These are phyloP conservation scores for Dicorynia guianensis DNA, from an alignment of 306 rosid genomes.

Conservation along the genomic window DNA sequence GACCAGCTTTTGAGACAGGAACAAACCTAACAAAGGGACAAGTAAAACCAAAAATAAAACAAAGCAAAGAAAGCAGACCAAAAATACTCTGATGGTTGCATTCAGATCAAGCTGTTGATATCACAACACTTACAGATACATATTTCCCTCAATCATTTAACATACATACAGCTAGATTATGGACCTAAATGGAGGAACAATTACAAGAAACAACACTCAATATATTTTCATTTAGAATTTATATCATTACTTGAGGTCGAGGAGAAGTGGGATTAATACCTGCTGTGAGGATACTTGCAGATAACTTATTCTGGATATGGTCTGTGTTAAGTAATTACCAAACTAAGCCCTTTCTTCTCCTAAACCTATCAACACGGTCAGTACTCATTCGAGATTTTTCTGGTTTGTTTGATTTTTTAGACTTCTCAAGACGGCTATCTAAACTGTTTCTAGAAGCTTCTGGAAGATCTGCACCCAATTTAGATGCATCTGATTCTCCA, in stretches of 20 bases:
- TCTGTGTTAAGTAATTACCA: conserved; percentile 66
- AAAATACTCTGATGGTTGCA: conserved; percentile 29
- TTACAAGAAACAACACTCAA: conserved; percentile 41
- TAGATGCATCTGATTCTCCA: conserved; percentile 64
- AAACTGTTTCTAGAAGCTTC: conserved; percentile 98
- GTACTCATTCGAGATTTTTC: conserved; percentile 99
- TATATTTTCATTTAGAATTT: conserved; percentile 48
- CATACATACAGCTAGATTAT: conserved; percentile 50
- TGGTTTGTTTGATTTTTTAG: conserved; percentile 72
- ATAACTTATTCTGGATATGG: conserved; percentile 59
- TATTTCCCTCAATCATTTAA: conserved; percentile 47
- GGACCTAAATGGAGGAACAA: conserved; percentile 23
- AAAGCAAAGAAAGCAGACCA: neutral
- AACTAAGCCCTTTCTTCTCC: conserved; percentile 79
- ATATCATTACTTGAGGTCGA: conserved; percentile 46
- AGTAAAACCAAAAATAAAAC: no score
- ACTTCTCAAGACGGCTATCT: conserved; percentile 94
- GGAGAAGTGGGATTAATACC: conserved; percentile 43
- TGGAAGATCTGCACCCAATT: conserved; percentile 63
- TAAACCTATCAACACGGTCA: conserved; percentile 88
- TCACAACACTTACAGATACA: conserved; percentile 53
- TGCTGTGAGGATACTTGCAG: conserved; percentile 43
- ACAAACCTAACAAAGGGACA: no score
- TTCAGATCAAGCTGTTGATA: conserved; percentile 52
- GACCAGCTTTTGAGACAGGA: no score